A percentile compares a stretch with the other conserved stretches of the same genome.
Evolutionary conservation across 352 stramenopile species (phyloP).

Genomic region (Halophytophthora batemanensis): DNA sequence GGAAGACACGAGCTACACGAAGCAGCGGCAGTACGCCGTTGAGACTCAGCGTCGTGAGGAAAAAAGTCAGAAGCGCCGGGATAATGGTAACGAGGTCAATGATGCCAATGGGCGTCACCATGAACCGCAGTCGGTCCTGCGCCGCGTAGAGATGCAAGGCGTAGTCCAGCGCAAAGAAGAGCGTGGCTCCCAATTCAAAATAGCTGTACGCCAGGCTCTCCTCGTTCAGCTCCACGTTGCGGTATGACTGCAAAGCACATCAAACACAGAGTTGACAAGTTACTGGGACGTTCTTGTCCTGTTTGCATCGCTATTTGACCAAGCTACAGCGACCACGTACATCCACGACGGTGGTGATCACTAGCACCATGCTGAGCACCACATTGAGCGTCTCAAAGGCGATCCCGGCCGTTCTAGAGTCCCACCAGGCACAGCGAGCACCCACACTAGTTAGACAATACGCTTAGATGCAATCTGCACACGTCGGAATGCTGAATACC

Average conservation of each 20-base stretch:
- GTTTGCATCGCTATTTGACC: neutral
- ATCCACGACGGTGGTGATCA: constrained; percentile 37
- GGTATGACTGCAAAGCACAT: constrained; percentile 28
- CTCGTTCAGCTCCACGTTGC: constrained; percentile 5
- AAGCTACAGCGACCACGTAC: constrained; percentile 7
- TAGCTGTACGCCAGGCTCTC: constrained; percentile 19
- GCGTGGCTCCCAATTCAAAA: constrained; percentile 35
- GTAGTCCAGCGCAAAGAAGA: constrained; percentile 52
- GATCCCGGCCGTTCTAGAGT: constrained; percentile 24
- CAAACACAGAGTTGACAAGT: neutral
- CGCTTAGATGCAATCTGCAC: neutral
- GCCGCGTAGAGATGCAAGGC: constrained; percentile 38
- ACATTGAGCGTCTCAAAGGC: constrained; percentile 42
- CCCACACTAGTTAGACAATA: neutral
- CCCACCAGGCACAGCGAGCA: neutral
- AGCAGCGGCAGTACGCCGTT: constrained; percentile 37
- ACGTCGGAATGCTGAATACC: constrained; percentile 12
- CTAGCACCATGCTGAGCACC: constrained; percentile 41
- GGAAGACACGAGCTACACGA: constrained; percentile 53
- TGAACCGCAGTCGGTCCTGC: constrained; percentile 33
- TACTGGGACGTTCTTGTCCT: neutral
- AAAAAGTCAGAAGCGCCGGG: constrained; percentile 36
- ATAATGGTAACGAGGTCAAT: constrained; percentile 62
- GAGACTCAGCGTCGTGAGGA: constrained; percentile 32
- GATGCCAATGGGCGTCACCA: constrained; percentile 48